Evolutionary conservation across 371 early-diverging fungal genomes (phyloP).

Genomic region (Mortierella sp.): DNA sequence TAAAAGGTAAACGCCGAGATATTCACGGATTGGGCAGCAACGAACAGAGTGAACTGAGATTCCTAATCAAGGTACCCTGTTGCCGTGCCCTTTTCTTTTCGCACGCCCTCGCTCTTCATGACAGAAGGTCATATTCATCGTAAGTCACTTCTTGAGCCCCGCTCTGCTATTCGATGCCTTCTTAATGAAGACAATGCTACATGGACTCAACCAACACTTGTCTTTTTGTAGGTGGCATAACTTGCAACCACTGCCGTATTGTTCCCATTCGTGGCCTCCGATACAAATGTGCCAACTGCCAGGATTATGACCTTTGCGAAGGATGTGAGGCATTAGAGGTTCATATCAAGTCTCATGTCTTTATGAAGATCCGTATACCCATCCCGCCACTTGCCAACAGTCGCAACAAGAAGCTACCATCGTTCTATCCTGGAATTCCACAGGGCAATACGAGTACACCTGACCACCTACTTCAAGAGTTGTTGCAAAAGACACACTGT

Average conservation of each 20-base stretch:
- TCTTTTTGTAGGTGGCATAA: slow-evolving; percentile 76
- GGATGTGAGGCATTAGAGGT: slow-evolving; percentile 85
- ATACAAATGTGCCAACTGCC: slow-evolving; percentile 94
- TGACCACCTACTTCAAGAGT: slow-evolving; percentile 53
- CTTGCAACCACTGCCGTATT: slow-evolving; percentile 90
- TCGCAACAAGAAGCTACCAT: slow-evolving; percentile 79
- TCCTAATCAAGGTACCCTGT: not conserved
- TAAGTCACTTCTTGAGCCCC: slow-evolving; percentile 39
- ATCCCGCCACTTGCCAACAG: slow-evolving; percentile 95
- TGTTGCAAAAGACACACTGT: slow-evolving; percentile 80
- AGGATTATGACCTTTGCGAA: slow-evolving; percentile 95
- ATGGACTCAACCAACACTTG: not conserved
- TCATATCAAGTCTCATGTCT: slow-evolving; percentile 85
- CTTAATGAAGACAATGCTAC: not conserved
- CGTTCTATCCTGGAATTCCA: slow-evolving; percentile 81
- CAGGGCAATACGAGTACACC: slow-evolving; percentile 30
- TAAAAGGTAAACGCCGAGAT: slow-evolving; percentile 69
- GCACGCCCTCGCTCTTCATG: slow-evolving; percentile 17
- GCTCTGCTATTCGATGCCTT: too few species aligned
- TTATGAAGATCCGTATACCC: slow-evolving; percentile 92
- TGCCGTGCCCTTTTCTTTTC: not conserved
- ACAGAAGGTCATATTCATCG: slow-evolving; percentile 85
- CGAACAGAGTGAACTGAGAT: not conserved
- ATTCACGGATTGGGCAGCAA: not conserved
- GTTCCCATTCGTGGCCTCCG: slow-evolving; percentile 91